Conservation (phyloP, 768 basidiomycete genomes). For the Boletus bicolor region DNA sequence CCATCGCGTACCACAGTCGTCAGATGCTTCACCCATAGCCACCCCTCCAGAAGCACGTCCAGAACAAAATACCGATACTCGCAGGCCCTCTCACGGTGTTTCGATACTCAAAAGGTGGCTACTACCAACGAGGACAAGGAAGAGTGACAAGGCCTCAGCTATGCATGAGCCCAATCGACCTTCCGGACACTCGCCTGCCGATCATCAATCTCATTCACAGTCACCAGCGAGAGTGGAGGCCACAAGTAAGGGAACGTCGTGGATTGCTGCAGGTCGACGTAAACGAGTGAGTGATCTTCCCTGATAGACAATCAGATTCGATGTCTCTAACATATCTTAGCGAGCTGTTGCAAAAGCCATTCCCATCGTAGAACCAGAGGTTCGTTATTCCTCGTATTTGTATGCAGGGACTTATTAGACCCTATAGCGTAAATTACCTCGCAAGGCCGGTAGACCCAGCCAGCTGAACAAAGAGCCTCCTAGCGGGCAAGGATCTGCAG, state of each 20-base stretch:
- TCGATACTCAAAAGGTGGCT: background rate
- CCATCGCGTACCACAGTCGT: too few species aligned
- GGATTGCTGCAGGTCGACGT: background rate
- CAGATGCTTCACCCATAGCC: too few species aligned
- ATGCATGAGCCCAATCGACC: background rate
- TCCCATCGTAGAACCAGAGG: too few species aligned
- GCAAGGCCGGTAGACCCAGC: too few species aligned
- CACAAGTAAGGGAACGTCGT: background rate
- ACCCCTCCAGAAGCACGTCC: too few species aligned
- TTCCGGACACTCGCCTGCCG: background rate
- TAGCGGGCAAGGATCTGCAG: background rate
- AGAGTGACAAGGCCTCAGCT: too few species aligned
- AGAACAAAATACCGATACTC: background rate
- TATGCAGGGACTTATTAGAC: too few species aligned
- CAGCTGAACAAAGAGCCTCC: background rate
- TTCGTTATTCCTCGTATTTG: too few species aligned
- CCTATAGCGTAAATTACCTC: too few species aligned
- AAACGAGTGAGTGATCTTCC: background rate
- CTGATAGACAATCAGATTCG: background rate
- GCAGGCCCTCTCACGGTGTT: background rate
- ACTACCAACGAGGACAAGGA: background rate
- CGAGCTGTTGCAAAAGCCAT: background rate
- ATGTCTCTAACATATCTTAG: background rate
- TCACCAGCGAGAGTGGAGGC: background rate
- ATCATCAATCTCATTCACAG: background rate